phyloP scores from a whole-genome alignment of 345 rosid species.

The Acer campestre region DNA sequence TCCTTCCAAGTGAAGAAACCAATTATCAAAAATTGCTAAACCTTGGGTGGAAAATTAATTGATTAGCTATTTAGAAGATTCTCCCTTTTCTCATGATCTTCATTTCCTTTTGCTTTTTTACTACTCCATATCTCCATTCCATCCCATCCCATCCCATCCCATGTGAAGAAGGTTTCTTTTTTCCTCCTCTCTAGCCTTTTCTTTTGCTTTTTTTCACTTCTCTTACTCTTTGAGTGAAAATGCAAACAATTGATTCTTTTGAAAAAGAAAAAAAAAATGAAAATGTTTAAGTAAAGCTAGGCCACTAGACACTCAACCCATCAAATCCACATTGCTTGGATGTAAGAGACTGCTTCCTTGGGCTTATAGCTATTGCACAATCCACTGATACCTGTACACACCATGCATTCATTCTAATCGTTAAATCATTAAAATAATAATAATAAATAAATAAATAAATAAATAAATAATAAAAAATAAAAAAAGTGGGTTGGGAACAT shows the following conservation, averaged over 20 bases:
- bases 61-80: not conserved
- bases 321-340: constrained; percentile 98
- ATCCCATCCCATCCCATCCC: constrained; percentile 9
- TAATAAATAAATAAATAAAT: no score
- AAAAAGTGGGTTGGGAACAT: not conserved
- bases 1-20: constrained; percentile 11
- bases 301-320: constrained; percentile 63
- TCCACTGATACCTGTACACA: constrained; percentile 80
- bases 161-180: constrained; percentile 8
- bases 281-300: not conserved
- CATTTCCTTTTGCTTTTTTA: constrained; percentile 15
- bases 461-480: no score
- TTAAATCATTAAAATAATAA: not conserved
- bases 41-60: not conserved
- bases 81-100: not conserved
- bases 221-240: constrained; percentile 6
- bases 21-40: not conserved
- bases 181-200: not conserved
- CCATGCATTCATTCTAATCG: not conserved
- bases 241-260: not conserved
- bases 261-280: not conserved
- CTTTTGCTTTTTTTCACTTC: not conserved
- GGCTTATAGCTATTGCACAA: constrained; percentile 90
- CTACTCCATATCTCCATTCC: constrained; percentile 5
- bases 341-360: constrained; percentile 85